A percentile compares a stretch with the other conserved stretches of the same genome.
Conservation (phyloP, 2,329 filamentous ascomycete genomes). For the Pseudogymnoascus sp. region DNA sequence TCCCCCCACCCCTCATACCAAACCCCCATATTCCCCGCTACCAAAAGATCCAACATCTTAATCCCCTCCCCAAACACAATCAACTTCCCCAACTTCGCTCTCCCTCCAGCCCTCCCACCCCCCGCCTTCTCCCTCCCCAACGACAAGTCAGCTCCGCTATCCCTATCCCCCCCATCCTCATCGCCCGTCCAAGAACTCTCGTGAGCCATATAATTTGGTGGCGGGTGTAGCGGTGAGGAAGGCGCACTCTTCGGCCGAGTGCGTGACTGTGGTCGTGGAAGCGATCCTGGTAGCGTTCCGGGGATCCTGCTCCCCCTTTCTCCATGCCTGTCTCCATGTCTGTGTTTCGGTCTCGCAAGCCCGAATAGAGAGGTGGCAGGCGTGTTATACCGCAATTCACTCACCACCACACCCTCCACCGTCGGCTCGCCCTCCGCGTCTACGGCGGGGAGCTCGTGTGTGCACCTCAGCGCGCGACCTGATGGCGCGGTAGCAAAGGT, state of each 20-base stretch:
- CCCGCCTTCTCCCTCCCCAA: slow-evolving; percentile 77
- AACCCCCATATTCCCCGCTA: slow-evolving; percentile 82
- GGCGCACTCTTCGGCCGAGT: background rate
- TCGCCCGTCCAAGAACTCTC: slow-evolving; percentile 8
- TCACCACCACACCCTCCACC: slow-evolving; percentile 38
- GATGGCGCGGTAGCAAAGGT: slow-evolving; percentile 72
- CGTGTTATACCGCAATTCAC: slow-evolving; percentile 79
- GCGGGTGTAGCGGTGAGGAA: background rate
- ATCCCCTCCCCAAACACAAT: slow-evolving; percentile 82
- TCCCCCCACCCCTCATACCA: slow-evolving; percentile 80
- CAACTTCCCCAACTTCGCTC: slow-evolving; percentile 88
- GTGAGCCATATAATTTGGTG: background rate
- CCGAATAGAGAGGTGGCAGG: slow-evolving; percentile 32
- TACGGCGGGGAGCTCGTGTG: slow-evolving; percentile 48
- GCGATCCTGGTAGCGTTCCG: background rate
- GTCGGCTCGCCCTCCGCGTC: slow-evolving; percentile 9
- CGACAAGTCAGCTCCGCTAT: slow-evolving; percentile 51
- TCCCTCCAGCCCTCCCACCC: slow-evolving; percentile 74
- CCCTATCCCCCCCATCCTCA: slow-evolving; percentile 26
- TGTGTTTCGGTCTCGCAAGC: slow-evolving; percentile 20
- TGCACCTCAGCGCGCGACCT: slow-evolving; percentile 66
- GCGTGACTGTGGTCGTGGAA: background rate
- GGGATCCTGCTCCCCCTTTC: background rate
- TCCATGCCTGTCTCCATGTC: slow-evolving; percentile 13
- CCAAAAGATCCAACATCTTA: slow-evolving; percentile 90